These are phyloP conservation scores for Malassezia sp. DNA, from an alignment of 1,284 basidiomycete genomes.

Conservation along the genomic window DNA sequence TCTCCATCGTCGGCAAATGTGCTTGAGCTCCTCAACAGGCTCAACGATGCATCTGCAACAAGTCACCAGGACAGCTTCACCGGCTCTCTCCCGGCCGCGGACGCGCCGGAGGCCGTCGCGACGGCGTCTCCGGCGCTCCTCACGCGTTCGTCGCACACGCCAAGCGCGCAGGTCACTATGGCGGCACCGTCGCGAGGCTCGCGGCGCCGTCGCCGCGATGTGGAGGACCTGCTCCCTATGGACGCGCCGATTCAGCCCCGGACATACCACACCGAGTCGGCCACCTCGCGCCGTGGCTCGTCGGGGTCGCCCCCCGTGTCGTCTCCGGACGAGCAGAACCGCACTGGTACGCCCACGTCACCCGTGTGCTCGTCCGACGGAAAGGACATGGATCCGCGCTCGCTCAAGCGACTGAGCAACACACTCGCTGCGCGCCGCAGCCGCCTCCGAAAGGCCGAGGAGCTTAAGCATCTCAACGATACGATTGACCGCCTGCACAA, in stretches of 20 bases:
- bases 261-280: constrained; percentile 37
- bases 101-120: neutral
- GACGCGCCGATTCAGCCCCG: constrained; percentile 44
- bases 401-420: constrained; percentile 44
- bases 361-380: constrained; percentile 21
- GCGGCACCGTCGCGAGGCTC: constrained; percentile 17
- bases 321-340: neutral
- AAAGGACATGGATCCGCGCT: constrained; percentile 31
- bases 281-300: constrained; percentile 37
- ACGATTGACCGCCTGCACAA: constrained; percentile 30
- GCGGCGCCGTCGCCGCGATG: constrained; percentile 32
- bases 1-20: neutral
- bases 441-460: constrained; percentile 43
- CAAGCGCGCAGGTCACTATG: neutral
- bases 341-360: too few relatives aligned
- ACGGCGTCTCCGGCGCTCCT: constrained; percentile 3
- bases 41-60: neutral
- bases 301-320: neutral
- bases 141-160: neutral
- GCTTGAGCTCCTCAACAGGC: constrained; percentile 2
- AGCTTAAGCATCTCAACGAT: constrained; percentile 34
- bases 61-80: neutral
- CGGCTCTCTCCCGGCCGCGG: neutral
- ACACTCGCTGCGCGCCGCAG: constrained; percentile 42
- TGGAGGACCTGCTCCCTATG: constrained; percentile 37